Evolutionary conservation across 2,329 filamentous ascomycete genomes (phyloP).

Genomic region (Chalaropsis thielavioides): DNA sequence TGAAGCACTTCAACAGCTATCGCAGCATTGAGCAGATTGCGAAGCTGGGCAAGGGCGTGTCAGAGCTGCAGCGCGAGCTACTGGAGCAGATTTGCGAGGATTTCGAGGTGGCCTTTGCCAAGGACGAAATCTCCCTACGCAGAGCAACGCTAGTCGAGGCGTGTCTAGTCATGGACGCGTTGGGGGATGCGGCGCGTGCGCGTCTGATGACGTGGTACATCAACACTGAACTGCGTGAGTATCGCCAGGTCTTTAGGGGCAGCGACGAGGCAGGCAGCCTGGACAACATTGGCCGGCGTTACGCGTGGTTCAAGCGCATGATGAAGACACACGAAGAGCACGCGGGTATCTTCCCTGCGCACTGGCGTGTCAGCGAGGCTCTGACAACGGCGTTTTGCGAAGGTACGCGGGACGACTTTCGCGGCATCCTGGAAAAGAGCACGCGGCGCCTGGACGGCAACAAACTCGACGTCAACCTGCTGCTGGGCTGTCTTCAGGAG

Average conservation of each 20-base stretch:
- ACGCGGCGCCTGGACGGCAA: constrained; percentile 63
- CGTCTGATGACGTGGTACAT: constrained; percentile 92
- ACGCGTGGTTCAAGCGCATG: constrained; percentile 93
- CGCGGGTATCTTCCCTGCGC: constrained; percentile 66
- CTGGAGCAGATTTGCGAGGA: constrained; percentile 98
- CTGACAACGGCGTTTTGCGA: constrained; percentile 89
- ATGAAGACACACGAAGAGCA: constrained; percentile 95
- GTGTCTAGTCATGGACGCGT: constrained; percentile 84
- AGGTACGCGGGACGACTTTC: constrained; percentile 89
- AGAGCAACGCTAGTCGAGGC: constrained; percentile 66
- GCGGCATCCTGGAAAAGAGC: constrained; percentile 74
- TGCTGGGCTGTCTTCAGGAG: constrained; percentile 82
- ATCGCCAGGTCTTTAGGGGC: constrained; percentile 85
- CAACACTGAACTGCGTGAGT: constrained; percentile 91
- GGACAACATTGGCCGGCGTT: constrained; percentile 89
- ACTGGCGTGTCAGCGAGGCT: constrained; percentile 83
- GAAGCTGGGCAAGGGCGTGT: constrained; percentile 77
- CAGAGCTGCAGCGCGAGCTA: constrained; percentile 81
- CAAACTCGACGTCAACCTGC: constrained; percentile 74
- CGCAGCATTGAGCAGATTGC: constrained; percentile 97
- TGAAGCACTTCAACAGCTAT: constrained; percentile 98
- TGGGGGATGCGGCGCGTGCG: constrained; percentile 72
- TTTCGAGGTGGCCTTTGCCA: constrained; percentile 89
- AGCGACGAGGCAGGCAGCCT: constrained; percentile 92
- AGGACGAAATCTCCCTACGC: constrained; percentile 60